These are phyloP conservation scores for Melastoma malabathricum DNA, from an alignment of 345 rosid species.

Conservation along the genomic window DNA sequence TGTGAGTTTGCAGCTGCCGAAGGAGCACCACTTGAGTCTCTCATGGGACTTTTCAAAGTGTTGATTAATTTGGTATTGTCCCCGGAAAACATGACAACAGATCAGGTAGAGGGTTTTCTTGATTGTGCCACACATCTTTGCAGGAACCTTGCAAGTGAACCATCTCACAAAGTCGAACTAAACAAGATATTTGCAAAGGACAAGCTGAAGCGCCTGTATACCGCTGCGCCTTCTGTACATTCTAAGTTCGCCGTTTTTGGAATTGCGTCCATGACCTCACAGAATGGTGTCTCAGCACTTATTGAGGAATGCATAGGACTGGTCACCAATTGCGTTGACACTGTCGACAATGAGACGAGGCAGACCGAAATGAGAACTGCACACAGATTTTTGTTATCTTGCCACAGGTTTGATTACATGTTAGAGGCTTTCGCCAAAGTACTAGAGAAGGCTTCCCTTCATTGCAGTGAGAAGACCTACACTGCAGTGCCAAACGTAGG, in stretches of 20 bases:
- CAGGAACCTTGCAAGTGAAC: slow-evolving; percentile 36
- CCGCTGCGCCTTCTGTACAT: slow-evolving; percentile 44
- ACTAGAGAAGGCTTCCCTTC: slow-evolving; percentile 59
- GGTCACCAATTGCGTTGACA: slow-evolving; percentile 41
- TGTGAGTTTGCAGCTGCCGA: slow-evolving; percentile 53
- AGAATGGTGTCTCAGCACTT: slow-evolving; percentile 32
- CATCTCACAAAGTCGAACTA: slow-evolving; percentile 33
- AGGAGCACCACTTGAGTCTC: slow-evolving; percentile 50
- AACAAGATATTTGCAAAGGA: slow-evolving; percentile 40
- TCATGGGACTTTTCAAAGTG: slow-evolving; percentile 52
- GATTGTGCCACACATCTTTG: slow-evolving; percentile 42
- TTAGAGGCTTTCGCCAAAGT: slow-evolving; percentile 37
- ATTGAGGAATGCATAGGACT: slow-evolving; percentile 50
- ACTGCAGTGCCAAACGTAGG: slow-evolving; percentile 41
- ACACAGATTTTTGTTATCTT: slow-evolving; percentile 53
- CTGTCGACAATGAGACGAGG: slow-evolving; percentile 36
- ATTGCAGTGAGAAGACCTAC: slow-evolving; percentile 66
- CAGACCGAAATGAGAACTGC: slow-evolving; percentile 70
- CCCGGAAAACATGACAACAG: slow-evolving; percentile 26
- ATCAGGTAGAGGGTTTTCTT: slow-evolving; percentile 68
- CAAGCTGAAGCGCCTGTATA: slow-evolving; percentile 38
- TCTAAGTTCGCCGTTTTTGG: slow-evolving; percentile 52
- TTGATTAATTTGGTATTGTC: slow-evolving; percentile 40
- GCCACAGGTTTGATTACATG: slow-evolving; percentile 38
- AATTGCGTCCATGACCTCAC: slow-evolving; percentile 37